Percentiles rank a stretch among this genome's conserved stretches.
Conservation (phyloP, 225 moss, liverwort and hornwort species). For the Neckera pumila region DNA sequence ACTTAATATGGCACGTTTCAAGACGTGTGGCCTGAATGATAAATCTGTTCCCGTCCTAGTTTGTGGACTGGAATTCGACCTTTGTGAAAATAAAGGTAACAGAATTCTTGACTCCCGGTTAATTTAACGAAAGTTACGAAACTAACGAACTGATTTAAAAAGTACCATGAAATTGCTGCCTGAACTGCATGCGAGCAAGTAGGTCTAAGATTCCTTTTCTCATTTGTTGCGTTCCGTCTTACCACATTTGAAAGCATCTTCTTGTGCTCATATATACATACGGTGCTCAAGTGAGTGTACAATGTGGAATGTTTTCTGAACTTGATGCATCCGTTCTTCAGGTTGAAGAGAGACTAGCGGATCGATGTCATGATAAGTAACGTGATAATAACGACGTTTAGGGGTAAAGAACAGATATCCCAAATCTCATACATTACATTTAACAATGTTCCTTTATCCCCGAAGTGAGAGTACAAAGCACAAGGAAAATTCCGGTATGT, state of each 20-base stretch:
- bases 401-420: background rate
- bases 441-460: background rate
- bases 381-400: background rate
- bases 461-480: background rate
- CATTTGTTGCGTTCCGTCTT: background rate
- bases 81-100: background rate
- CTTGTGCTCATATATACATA: too few species aligned
- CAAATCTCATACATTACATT: background rate
- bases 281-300: background rate
- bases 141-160: background rate
- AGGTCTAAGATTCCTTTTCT: background rate
- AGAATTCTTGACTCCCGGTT: rapidly evolving
- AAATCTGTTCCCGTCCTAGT: background rate
- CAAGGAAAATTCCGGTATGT: background rate
- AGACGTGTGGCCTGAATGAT: background rate
- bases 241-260: background rate
- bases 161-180: background rate
- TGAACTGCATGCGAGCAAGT: background rate
- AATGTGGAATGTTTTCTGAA: background rate
- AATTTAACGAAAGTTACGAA: background rate
- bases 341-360: background rate
- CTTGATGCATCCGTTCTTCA: background rate
- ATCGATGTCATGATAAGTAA: background rate
- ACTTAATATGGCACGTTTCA: background rate
- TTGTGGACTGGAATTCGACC: background rate